These are phyloP conservation scores for Fusarium hostae DNA, from an alignment of 2,329 filamentous ascomycete species.

Conservation along the genomic window DNA sequence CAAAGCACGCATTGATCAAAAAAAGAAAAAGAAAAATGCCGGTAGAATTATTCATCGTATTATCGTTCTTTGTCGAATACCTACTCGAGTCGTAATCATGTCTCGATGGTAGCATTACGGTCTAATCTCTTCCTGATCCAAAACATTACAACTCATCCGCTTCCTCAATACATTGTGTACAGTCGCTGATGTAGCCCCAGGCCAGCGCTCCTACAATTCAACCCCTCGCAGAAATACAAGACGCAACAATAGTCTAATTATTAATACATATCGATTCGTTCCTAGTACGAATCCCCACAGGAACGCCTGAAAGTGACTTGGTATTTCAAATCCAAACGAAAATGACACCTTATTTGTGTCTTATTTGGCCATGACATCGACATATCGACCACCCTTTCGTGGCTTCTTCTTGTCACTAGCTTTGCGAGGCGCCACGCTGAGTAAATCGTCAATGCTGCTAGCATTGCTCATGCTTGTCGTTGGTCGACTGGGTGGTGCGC, in stretches of 20 bases:
- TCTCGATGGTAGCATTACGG: slow-evolving; percentile 19
- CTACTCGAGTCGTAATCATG: slow-evolving; percentile 23
- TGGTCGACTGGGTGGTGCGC: slow-evolving; percentile 74
- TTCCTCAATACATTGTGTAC: slow-evolving; percentile 26
- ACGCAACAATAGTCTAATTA: slow-evolving; percentile 36
- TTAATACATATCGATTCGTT: slow-evolving; percentile 38
- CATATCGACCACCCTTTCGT: slow-evolving; percentile 88
- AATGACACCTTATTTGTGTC: not conserved
- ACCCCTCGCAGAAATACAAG: slow-evolving; percentile 31
- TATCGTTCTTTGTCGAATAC: slow-evolving; percentile 28
- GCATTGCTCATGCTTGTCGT: slow-evolving; percentile 87
- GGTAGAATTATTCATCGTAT: slow-evolving; percentile 33
- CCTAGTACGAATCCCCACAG: slow-evolving; percentile 30
- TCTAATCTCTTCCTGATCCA: slow-evolving; percentile 37
- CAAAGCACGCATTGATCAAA: not conserved
- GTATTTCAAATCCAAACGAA: slow-evolving; percentile 14
- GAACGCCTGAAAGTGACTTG: slow-evolving; percentile 31
- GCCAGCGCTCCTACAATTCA: slow-evolving; percentile 8
- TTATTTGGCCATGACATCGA: slow-evolving; percentile 92
- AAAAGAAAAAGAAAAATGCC: not conserved
- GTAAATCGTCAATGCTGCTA: slow-evolving; percentile 93
- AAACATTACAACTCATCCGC: slow-evolving; percentile 33
- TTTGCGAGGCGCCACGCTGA: slow-evolving; percentile 79
- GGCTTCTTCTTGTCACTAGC: slow-evolving; percentile 69
- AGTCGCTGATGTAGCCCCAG: slow-evolving; percentile 28